phyloP scores from a whole-genome alignment of 2,329 filamentous ascomycete species.

The Botrytis porri region DNA sequence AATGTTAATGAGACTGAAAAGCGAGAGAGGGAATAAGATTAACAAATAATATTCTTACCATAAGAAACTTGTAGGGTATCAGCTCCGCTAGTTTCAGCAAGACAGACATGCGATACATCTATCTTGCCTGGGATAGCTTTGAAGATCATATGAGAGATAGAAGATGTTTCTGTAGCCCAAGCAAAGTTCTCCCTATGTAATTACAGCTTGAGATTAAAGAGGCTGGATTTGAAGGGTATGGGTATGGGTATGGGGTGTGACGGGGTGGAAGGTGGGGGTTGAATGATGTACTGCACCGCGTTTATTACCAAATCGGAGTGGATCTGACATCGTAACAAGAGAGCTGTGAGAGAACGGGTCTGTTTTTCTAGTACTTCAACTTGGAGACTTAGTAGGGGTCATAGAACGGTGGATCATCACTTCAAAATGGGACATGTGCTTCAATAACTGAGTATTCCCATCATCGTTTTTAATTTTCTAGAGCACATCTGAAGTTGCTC shows the following conservation, averaged over 20 bases:
- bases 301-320: neutral
- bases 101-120: too few relatives aligned
- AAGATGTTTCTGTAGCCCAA: neutral
- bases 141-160: neutral
- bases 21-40: too few relatives aligned
- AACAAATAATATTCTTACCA: too few relatives aligned
- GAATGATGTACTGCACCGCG: neutral
- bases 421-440: fast-evolving
- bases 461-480: too few relatives aligned
- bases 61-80: too few relatives aligned
- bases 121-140: too few relatives aligned
- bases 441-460: too few relatives aligned
- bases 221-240: too few relatives aligned
- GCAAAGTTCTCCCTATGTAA: neutral
- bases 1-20: too few relatives aligned
- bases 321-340: neutral
- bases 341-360: fast-evolving
- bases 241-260: too few relatives aligned
- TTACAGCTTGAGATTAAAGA: neutral
- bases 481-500: too few relatives aligned
- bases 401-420: neutral
- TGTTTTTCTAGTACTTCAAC: neutral
- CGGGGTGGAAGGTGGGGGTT: neutral
- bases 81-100: too few relatives aligned
- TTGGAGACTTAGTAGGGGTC: neutral